Base-by-base conservation (phyloP, 2,329 filamentous ascomycete genomes). In the Fusarium sarcochroum region DNA sequence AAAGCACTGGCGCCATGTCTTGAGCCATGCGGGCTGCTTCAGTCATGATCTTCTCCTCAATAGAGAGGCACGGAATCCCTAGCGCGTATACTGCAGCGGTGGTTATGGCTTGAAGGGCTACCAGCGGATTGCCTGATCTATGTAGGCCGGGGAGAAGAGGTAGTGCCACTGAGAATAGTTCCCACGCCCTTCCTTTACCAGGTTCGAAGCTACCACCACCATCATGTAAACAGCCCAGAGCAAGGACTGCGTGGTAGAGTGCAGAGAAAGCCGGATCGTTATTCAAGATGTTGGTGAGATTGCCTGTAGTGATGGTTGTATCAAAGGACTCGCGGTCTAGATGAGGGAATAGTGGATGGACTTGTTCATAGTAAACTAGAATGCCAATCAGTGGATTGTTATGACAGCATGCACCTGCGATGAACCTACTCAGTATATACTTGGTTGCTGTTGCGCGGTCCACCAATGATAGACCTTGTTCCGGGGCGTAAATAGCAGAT, bases 261-360 rank as follows among this genome's bases (percentile, higher is more conserved):
- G 68, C 59, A 1, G 70, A 73, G 15, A 73, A 73, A 1, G 62
- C 47, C 3, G 50, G 34, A 14, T 73, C 63, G 7, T 51, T 58
- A 0, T 6, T 1, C 1, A 73, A 30, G 0, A 66, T 40, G 3
- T 23, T 40, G 8, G 14, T 9, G 1, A 73, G 13, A 2, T 70
- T 40, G 1, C 38, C 11, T 4, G 21, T 51, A 4, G 59, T 44
- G 3, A 42, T 32, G 3, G 53, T 63, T 8, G 62, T 11, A 18
- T 73, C 62, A 35, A 73, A 71, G 0, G 53, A 46, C 0, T 41
- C 23, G 5, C 66, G 50, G 11, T 68, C 63, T 1, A 73, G 14
- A 21, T 69, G 60, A 5, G 70, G 70, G 6, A 68, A 73, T 1
- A 73, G 20, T 10, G 68, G 70, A 21, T 73, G 70, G 7, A 73